These are phyloP conservation scores for Fusarium mundagurra DNA, from an alignment of 2,329 filamentous ascomycete species.

Conservation along the genomic window DNA sequence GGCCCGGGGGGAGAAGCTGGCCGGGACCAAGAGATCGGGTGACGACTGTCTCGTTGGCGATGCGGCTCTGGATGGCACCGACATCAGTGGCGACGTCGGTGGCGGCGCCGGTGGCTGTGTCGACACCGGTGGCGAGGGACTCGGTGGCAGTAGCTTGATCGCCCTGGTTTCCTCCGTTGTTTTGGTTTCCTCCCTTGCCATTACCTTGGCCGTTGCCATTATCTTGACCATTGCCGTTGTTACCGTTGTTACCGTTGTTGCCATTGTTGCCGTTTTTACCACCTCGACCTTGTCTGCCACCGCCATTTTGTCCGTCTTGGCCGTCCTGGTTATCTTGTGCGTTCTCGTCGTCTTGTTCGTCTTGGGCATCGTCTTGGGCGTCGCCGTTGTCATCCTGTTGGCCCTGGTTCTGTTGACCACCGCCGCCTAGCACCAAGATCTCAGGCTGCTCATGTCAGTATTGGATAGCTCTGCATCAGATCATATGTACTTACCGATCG, in stretches of 20 bases:
- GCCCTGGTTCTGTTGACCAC: not conserved
- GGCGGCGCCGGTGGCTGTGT: not conserved
- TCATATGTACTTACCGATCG: not conserved
- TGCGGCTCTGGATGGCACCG: not conserved
- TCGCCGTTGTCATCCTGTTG: not conserved
- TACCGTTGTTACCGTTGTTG: not conserved
- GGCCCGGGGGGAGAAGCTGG: not conserved
- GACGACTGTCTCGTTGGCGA: not conserved
- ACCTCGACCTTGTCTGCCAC: not conserved
- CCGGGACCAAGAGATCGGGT: not conserved
- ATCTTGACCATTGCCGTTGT: not conserved
- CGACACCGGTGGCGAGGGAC: not conserved
- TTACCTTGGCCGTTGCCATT: not conserved
- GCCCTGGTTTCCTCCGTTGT: not conserved
- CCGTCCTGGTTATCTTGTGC: not conserved
- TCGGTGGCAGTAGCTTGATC: not conserved
- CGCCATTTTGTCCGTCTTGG: not conserved
- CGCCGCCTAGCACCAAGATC: not conserved
- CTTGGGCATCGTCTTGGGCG: not conserved
- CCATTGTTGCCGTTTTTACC: not conserved
- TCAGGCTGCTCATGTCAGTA: not conserved
- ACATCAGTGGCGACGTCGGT: not conserved
- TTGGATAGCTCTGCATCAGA: rapidly evolving
- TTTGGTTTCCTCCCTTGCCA: not conserved
- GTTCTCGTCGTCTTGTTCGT: not conserved